phyloP scores from a whole-genome alignment of 108 stramenopile species.

The Craspedostauros australis region DNA sequence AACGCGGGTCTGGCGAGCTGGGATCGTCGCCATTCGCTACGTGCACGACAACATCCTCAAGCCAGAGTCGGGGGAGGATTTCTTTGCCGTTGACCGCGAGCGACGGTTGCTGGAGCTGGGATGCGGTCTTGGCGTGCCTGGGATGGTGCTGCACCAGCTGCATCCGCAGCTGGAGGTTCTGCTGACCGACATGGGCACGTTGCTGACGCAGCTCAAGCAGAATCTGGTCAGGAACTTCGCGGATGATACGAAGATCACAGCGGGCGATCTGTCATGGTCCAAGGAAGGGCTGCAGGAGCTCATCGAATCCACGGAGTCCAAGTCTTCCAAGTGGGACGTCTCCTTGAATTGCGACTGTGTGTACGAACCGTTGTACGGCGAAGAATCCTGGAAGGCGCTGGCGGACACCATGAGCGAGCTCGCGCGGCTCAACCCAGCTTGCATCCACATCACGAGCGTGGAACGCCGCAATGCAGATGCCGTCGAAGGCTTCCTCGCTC shows the following conservation, averaged over 20 bases:
- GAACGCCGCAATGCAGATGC: constrained; percentile 69
- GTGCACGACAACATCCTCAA: constrained; percentile 15
- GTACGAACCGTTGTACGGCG: constrained; percentile 79
- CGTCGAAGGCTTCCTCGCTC: constrained; percentile 50
- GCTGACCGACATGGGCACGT: constrained; percentile 59
- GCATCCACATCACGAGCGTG: constrained; percentile 57
- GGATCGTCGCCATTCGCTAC: constrained; percentile 60
- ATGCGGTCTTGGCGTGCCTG: constrained; percentile 79
- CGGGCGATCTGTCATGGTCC: constrained; percentile 36
- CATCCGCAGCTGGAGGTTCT: constrained; percentile 35
- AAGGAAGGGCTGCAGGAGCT: constrained; percentile 20
- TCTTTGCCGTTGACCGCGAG: neutral
- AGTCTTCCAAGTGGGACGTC: no score
- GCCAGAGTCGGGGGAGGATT: neutral
- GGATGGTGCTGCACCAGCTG: constrained; percentile 56
- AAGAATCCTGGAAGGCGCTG: constrained; percentile 56
- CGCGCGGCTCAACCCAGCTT: constrained; percentile 36
- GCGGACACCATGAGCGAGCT: constrained; percentile 60
- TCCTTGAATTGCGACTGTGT: constrained; percentile 84
- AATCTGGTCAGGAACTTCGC: constrained; percentile 51
- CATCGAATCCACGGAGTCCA: no score
- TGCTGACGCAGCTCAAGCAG: constrained; percentile 53
- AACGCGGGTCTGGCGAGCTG: constrained; percentile 78
- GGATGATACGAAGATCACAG: constrained; percentile 12
- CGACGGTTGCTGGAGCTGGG: constrained; percentile 76